Evolutionary conservation across 805 yeast genomes (phyloP), one percentile per base, ranked within the genome.

Genomic region (Starmerella stigmatis): DNA sequence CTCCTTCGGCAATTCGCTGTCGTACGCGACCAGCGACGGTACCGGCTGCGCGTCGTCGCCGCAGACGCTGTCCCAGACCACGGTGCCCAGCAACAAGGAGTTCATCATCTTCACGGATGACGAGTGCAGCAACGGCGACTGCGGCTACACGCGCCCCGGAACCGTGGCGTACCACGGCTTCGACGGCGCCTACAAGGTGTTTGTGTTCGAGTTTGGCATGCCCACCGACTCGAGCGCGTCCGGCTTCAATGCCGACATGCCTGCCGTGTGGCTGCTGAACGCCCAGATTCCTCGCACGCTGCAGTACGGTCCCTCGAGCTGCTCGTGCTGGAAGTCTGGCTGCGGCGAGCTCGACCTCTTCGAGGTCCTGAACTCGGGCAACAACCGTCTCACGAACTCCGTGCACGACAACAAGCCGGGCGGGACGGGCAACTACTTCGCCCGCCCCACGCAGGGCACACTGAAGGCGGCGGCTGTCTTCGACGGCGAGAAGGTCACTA

Each of bases 261-360:
- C 98, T 55, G 97, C 98, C 51, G 75, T 88, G 58, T 88, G 97
- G 97, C 71, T 88, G 65, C 76, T 88, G 64, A 88, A 88, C 65
- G 95, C 95, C 51, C 83, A 84, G 72, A 80, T 88, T 61, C 96
- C 98, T 68, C 85, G 98, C 74, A 88, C 96, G 56, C 68, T 79
- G 60, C 97, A 92, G 70, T 92, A 92, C 68, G 96, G 96, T 64
- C 70, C 70, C 49, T 63, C 79, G 21, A 63, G 74, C 17, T 92
- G 97, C 73, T 86, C 96, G 29, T 92, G 98, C 75, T 92, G 98
- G 98, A 59, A 75, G 44, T 74, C 94, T 45, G 97, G 97, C 51
- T 92, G 98, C 70, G 98, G 98, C 71, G 98, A 92, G 73, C 72
- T 92, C 59, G 98, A 92, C 68, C 72, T 86, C 59, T 92, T 89